Evolutionary conservation across 1,139 yeast species (phyloP).

Genomic region (Saccharomyces hybrid): DNA sequence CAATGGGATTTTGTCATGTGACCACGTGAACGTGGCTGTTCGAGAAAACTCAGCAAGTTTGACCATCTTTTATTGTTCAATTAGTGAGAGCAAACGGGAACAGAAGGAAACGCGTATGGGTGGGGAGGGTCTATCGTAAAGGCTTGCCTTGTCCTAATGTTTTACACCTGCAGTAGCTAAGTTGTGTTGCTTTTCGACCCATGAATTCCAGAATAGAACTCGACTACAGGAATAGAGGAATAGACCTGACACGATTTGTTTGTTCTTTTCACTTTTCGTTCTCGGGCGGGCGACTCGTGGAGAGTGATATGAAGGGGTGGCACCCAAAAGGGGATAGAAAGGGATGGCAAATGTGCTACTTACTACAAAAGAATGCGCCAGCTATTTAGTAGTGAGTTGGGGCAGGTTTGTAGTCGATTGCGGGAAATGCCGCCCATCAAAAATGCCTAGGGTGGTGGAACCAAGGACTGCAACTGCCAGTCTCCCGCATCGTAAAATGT

Average conservation of each 20-base stretch:
- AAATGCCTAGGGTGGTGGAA: background rate
- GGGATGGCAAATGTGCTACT: background rate
- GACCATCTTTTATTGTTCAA: slow-evolving; percentile 44
- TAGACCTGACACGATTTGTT: slow-evolving; percentile 1
- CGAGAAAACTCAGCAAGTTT: slow-evolving; percentile 76
- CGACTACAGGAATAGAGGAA: background rate
- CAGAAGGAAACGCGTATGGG: background rate
- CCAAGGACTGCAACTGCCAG: too few species aligned
- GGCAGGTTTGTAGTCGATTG: background rate
- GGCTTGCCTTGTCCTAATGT: background rate
- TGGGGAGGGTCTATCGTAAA: background rate
- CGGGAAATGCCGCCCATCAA: background rate
- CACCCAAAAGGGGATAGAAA: background rate
- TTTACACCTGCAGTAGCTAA: background rate
- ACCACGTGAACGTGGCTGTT: slow-evolving; percentile 95
- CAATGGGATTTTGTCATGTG: slow-evolving; percentile 63
- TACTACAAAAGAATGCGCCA: background rate
- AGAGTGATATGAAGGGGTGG: background rate
- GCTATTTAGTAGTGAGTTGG: background rate
- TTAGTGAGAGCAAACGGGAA: slow-evolving; percentile 3
- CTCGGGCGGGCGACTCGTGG: background rate
- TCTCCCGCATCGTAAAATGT: background rate
- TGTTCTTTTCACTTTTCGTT: slow-evolving; percentile 1
- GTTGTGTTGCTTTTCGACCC: background rate
- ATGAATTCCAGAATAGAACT: background rate